Base-by-base conservation (phyloP, 345 rosid genomes). In the Lepidium sativum region DNA sequence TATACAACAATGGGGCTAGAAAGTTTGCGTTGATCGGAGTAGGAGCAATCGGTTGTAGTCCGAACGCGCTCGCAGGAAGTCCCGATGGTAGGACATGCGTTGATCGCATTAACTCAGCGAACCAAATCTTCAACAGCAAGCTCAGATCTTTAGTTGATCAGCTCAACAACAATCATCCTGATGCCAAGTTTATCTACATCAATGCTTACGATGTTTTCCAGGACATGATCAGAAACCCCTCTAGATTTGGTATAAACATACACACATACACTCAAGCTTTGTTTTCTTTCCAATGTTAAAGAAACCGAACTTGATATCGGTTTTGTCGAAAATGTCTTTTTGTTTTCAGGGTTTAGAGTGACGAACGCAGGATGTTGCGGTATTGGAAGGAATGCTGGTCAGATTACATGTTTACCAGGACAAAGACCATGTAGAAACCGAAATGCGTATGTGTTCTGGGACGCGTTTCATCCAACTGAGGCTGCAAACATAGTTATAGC, bases 31-130 rank as follows among this genome's bases (percentile, higher is more conserved):
- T 90, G 71, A 40, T 66, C 40, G 86, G 85, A 34, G n/a, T 85
- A 13, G 92, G 86, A 9, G 81, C 75, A n/a, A 66, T 90, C 6
- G 95, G 95, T n/a, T 90, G 97, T 77, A 87, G 81, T 43, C 97
- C 92, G 1, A 78, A 75, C 32, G 79, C 80, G 17, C 41, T 79
- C 1, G 47, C 78, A 0, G 54, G 76, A 8, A 82, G 79, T 31
- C 77, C 64, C 0, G 75, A 80, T 3, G 65, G 66, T 6, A 55
- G 54, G n/a, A 8, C 79, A 16, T 84, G 95, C 44, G 78, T 74
- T 0, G 69, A 67, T 2, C 45, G 70, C 50, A 76, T 87, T 40
- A 90, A 82, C 63, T 47, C 50, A 14, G 87, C 91, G 0, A 76
- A 49, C 57, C 74, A 68, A 21, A 63, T 78, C 52, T 90, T 90